Conservation (phyloP, 148 eudicot species). For the Persicaria tinctoria region DNA sequence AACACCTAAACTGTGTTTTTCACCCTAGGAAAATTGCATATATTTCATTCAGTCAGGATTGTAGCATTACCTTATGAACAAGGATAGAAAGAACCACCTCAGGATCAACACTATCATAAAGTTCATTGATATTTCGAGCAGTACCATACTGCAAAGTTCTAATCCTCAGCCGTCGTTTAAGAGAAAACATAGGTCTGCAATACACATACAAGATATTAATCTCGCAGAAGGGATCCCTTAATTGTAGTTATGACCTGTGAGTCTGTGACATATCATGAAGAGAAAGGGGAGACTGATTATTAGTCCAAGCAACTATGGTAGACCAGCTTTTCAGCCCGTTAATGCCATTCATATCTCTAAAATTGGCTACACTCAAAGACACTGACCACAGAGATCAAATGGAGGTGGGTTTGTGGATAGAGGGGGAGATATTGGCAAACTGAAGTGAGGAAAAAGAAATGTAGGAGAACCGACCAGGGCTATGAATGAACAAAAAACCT, state of each 20-base stretch:
- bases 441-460: background rate
- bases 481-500: background rate
- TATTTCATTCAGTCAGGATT: background rate
- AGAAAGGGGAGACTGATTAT: background rate
- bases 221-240: constrained; percentile 2
- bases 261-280: background rate
- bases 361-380: background rate
- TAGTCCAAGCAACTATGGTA: background rate
- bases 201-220: constrained; percentile 15
- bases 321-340: background rate
- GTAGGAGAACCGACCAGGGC: background rate
- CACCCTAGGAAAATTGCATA: background rate
- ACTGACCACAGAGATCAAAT: background rate
- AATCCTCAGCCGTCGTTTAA: constrained; percentile 77
- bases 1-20: background rate
- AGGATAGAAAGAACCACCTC: constrained; percentile 88
- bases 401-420: background rate
- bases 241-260: background rate
- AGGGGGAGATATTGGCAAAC: background rate
- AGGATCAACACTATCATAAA: constrained; percentile 93
- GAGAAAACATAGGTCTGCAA: constrained; percentile 67
- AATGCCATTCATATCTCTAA: background rate
- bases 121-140: constrained; percentile 81
- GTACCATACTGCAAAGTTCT: constrained; percentile 71
- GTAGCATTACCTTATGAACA: constrained; percentile 72